Base-by-base conservation (phyloP, 768 basidiomycete species). In the Lentinula guzmanii region DNA sequence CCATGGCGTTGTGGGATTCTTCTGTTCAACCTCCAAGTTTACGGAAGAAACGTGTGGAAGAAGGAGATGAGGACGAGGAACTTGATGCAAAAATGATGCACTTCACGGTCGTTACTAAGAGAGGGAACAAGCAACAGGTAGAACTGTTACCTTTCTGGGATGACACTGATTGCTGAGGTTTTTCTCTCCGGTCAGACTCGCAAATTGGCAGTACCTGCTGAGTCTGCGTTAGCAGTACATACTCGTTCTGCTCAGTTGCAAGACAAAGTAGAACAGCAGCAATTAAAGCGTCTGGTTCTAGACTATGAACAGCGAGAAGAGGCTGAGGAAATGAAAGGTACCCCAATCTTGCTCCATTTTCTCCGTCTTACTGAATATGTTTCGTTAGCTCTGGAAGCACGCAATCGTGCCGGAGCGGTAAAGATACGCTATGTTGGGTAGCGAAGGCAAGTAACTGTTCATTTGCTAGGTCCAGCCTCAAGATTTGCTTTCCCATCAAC, bases 241-340 rank as follows among this genome's bases (percentile, higher is more conserved):
- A 95, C 95, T 1, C 86, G 89, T 34, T 85, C 90, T 2, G 93
- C 97, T 46, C 97, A 98, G 69, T 77, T 92, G 64, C 94, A 95
- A 70, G 94, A 95, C 74, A 92, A 89, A 74, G 93, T 92, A 6
- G 97, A 99, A 70, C 96, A 98, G 67, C 94, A 98, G 72, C 93
- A 98, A 63, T 77, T 99, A 66, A 99, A 99, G 77, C 86, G 88
- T n/a, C 82, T 98, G 18, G 97, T 97, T 3, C 82, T 96, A 57
- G 84, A 93, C 70, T 95, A 93, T 64, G 93, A 93, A 69, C 92
- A 93, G 67, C 88, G 89, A 37, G 93, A 93, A 72, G 92, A 93
- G 74, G 88, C 83, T 3, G 90, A 92, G 70, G 90, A 91, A 68
- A 68, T 90, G 66, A 90, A 85, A 83, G 89, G 90, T 88, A 58